Percentiles rank a stretch among this genome's conserved stretches.
phyloP scores from a whole-genome alignment of 2,329 filamentous ascomycete genomes.

The Drechslerella dactyloides region DNA sequence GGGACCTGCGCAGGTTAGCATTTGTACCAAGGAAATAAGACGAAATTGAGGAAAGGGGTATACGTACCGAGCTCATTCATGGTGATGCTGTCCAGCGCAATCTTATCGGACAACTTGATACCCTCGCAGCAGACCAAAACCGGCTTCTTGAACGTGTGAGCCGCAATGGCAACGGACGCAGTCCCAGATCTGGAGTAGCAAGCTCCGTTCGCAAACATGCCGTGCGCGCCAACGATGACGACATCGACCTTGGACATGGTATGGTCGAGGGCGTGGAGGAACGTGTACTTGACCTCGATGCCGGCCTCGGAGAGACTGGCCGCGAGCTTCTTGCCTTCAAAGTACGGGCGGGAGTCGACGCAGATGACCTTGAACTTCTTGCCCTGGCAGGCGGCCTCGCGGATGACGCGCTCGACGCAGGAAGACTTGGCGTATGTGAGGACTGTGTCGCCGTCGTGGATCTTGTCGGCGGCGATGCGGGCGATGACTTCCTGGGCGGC shows the following conservation, averaged over 20 bases:
- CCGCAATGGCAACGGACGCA: conserved; percentile 82
- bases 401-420: conserved; percentile 81
- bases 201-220: conserved; percentile 92
- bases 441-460: conserved; percentile 79
- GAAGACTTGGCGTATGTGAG: conserved; percentile 86
- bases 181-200: conserved; percentile 89
- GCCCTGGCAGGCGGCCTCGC: conserved; percentile 72
- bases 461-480: conserved; percentile 74
- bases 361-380: conserved; percentile 83
- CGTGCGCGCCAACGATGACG: conserved; percentile 85
- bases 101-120: conserved; percentile 90
- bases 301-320: conserved; percentile 72
- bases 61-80: conserved; percentile 72
- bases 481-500: conserved; percentile 87
- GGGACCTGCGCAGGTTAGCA: conserved; percentile 68
- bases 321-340: conserved; percentile 74
- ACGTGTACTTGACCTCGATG: conserved; percentile 78
- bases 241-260: conserved; percentile 74
- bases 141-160: conserved; percentile 74
- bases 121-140: conserved; percentile 92
- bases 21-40: neutral
- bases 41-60: neutral
- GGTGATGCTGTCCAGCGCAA: conserved; percentile 89
- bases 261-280: conserved; percentile 77
- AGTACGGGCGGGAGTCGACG: conserved; percentile 75